Evolutionary conservation across 2,329 filamentous ascomycete genomes (phyloP), one percentile per base, ranked within the genome.

Genomic region (Thelonectria blattea): DNA sequence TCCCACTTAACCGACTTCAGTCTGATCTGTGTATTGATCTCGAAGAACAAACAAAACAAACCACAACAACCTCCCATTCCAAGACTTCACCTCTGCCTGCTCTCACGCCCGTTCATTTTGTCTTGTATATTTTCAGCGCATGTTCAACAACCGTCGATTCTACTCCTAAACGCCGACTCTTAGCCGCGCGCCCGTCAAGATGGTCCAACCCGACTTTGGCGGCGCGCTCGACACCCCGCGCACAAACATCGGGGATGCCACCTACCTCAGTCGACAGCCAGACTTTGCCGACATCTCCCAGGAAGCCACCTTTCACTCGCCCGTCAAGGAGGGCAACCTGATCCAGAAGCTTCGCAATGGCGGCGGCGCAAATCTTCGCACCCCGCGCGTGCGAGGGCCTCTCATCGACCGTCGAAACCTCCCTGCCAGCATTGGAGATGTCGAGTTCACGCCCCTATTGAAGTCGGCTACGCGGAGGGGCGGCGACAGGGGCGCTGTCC

Each of bases 391-490:
- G 30, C 68, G 91, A 65, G 86, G 88, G 17, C 87, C 90, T 18
- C 83, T 97, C 43, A 85, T 85, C 62, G 87, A 91, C 75, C 85
- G 88, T 67, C 86, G 86, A 70, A 95, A 92, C 70, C 81, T 92
- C 20, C 90, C 89, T 20, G 81, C 83, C 39, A 84, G 85, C 64
- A 78, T 88, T 43, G 85, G 82, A 46, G 86, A 85, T 55, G 89
- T 88, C 68, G 96, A 99, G 71, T 99, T 99, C 75, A 99, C 95
- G 0, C 95, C 96, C 0, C 81, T 99, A 68, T 86, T 99, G 73
- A 97, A 96, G 76, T 92, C 81, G 22, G 88, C 85, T n/a, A 89
- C 85, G 72, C 83, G 80, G 82, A 93, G 82, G 80, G 92, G 81
- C 84, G 91, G 81, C 15, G 34, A 37, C 11, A 37, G 80, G 89